These are phyloP conservation scores for Phyllostachys edulis DNA, from an alignment of 176 grass and related monocot genomes.

Conservation along the genomic window DNA sequence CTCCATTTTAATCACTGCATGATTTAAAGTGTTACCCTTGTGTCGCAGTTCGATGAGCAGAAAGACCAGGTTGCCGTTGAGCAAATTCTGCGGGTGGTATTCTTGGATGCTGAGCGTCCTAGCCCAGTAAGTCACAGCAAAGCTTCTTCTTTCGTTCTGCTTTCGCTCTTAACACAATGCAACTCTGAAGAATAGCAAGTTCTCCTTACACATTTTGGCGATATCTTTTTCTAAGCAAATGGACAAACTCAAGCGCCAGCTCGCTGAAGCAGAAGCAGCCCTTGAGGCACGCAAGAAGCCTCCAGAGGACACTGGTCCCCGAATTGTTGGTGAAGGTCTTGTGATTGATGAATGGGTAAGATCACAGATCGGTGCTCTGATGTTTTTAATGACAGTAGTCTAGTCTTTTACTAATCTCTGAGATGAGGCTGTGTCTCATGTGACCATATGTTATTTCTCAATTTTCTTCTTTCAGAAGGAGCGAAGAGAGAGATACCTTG, in stretches of 20 bases:
- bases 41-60: slow-evolving; percentile 87
- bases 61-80: slow-evolving; percentile 84
- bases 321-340: slow-evolving; percentile 84
- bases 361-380: slow-evolving; percentile 32
- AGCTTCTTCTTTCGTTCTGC: not conserved
- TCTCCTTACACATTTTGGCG: not conserved
- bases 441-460: slow-evolving; percentile 16
- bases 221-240: slow-evolving; percentile 64
- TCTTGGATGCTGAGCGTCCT: slow-evolving; percentile 73
- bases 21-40: slow-evolving; percentile 2
- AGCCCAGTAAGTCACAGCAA: slow-evolving; percentile 51
- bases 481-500: slow-evolving; percentile 94
- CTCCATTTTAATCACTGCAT: not conserved
- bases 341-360: slow-evolving; percentile 99
- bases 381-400: slow-evolving; percentile 9
- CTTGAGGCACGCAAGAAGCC: slow-evolving; percentile 94
- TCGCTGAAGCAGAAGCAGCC: slow-evolving; percentile 89
- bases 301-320: slow-evolving; percentile 62
- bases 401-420: slow-evolving; percentile 34
- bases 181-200: not conserved
- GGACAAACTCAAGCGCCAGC: slow-evolving; percentile 88
- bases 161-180: not conserved
- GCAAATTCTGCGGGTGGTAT: slow-evolving; percentile 86
- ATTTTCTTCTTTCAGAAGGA: slow-evolving; percentile 69
- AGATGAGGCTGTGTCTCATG: not conserved